phyloP scores from a whole-genome alignment of 2,329 filamentous ascomycete genomes.

The Microcyclospora pomicola region DNA sequence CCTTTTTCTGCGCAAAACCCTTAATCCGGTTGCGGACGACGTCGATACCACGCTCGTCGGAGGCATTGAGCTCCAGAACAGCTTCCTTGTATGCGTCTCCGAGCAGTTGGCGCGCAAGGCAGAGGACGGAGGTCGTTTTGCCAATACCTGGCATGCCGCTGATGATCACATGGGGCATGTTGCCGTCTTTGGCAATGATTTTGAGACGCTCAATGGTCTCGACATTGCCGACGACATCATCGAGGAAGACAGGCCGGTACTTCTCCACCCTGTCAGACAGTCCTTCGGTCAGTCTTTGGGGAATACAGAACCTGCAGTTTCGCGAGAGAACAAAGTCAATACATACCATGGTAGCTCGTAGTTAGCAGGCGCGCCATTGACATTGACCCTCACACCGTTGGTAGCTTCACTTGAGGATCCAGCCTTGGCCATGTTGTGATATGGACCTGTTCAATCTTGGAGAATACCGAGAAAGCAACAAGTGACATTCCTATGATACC shows the following conservation, averaged over 20 bases:
- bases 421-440: conserved; percentile 29
- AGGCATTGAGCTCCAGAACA: conserved; percentile 89
- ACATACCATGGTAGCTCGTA: conserved; percentile 70
- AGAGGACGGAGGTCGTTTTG: conserved; percentile 92
- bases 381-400: conserved; percentile 30
- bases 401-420: conserved; percentile 36
- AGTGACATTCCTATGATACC: neutral
- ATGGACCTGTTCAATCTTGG: too few species aligned
- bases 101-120: conserved; percentile 78
- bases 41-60: conserved; percentile 92
- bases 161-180: conserved; percentile 98
- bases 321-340: neutral
- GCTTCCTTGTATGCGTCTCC: conserved; percentile 95
- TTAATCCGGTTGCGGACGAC: conserved; percentile 97
- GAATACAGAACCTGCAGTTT: neutral
- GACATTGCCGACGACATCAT: conserved; percentile 94
- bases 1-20: conserved; percentile 97
- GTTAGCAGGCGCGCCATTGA: conserved; percentile 27
- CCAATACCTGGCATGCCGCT: conserved; percentile 99
- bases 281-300: conserved; percentile 3
- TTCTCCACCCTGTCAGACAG: conserved; percentile 74
- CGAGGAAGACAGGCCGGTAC: conserved; percentile 84
- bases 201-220: conserved; percentile 95
- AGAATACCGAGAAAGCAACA: neutral
- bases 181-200: conserved; percentile 95